A percentile compares a stretch with the other conserved stretches of the same genome.
These are phyloP conservation scores for Pseudisothecium myosuroides DNA, from an alignment of 225 moss, liverwort and hornwort species.

Conservation along the genomic window DNA sequence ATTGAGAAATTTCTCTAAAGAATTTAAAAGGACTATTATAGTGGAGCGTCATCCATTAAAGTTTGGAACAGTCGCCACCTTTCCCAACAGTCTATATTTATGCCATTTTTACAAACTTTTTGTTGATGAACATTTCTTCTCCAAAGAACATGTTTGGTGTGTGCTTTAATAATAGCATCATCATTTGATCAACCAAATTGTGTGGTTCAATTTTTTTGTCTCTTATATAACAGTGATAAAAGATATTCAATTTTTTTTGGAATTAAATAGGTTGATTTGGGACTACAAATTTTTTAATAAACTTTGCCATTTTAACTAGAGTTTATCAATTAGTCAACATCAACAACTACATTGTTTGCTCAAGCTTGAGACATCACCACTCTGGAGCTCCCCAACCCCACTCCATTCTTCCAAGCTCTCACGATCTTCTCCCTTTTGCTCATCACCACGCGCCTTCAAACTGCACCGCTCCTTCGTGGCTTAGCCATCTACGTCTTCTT, in stretches of 20 bases:
- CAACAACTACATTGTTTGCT: not conserved
- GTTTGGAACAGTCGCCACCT: not conserved
- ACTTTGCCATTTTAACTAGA: not conserved
- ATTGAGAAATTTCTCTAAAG: not conserved
- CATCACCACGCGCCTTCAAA: conserved; percentile 27
- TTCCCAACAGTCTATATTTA: not conserved
- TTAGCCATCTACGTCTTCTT: conserved; percentile 24
- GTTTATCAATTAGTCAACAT: not conserved
- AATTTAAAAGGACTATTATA: not conserved
- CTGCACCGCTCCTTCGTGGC: conserved; percentile 12
- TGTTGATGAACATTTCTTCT: not conserved
- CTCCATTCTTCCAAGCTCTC: conserved; percentile 25
- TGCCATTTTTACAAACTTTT: not conserved
- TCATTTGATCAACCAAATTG: too few relatives aligned
- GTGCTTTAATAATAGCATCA: not conserved
- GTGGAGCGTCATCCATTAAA: not conserved
- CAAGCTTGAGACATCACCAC: not conserved
- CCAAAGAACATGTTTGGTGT: not conserved
- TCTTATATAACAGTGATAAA: not conserved
- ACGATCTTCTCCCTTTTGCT: conserved; percentile 30
- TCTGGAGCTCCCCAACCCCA: conserved; percentile 1
- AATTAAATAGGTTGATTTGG: not conserved
- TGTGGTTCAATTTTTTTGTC: not conserved
- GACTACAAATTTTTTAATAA: not conserved
- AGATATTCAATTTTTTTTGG: not conserved